Conservation (phyloP, 192 early-diverging fungal genomes). For the Coemansia sp. region DNA sequence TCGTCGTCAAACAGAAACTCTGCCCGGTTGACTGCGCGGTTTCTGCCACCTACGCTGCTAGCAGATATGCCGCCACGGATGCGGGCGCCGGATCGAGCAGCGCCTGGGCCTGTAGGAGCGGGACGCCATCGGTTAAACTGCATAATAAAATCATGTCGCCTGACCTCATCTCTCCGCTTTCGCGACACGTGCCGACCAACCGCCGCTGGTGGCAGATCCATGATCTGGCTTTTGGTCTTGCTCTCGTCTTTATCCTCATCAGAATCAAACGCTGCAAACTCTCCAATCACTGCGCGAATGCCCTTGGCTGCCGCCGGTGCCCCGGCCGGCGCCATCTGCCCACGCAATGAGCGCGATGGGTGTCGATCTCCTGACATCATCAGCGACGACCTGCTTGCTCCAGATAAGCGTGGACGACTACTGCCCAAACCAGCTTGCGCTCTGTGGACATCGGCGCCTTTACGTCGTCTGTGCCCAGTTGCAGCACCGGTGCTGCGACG, state of each 20-base stretch:
- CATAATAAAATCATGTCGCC: constrained; percentile 18
- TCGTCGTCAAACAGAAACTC: constrained; percentile 52
- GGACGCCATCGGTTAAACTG: constrained; percentile 15
- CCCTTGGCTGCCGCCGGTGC: constrained; percentile 9
- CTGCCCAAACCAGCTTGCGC: neutral
- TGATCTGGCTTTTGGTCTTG: neutral
- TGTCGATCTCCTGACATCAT: neutral
- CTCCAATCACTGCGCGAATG: constrained; percentile 41
- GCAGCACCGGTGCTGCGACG: neutral
- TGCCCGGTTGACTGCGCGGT: neutral
- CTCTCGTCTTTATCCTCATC: constrained; percentile 10
- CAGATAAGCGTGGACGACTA: neutral
- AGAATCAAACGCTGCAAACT: constrained; percentile 53
- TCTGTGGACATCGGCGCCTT: neutral
- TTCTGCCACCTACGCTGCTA: neutral
- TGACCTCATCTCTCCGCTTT: neutral
- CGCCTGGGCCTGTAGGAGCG: neutral
- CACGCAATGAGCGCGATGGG: neutral
- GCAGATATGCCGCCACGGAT: constrained; percentile 1
- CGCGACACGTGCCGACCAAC: constrained; percentile 12
- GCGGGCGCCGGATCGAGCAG: neutral
- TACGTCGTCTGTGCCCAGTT: neutral
- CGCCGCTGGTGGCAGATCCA: neutral
- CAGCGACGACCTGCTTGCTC: neutral
- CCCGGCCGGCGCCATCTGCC: neutral